A percentile compares a stretch with the other conserved stretches of the same genome.
phyloP scores from a whole-genome alignment of 2,329 filamentous ascomycete genomes.

The Alternaria alternata region DNA sequence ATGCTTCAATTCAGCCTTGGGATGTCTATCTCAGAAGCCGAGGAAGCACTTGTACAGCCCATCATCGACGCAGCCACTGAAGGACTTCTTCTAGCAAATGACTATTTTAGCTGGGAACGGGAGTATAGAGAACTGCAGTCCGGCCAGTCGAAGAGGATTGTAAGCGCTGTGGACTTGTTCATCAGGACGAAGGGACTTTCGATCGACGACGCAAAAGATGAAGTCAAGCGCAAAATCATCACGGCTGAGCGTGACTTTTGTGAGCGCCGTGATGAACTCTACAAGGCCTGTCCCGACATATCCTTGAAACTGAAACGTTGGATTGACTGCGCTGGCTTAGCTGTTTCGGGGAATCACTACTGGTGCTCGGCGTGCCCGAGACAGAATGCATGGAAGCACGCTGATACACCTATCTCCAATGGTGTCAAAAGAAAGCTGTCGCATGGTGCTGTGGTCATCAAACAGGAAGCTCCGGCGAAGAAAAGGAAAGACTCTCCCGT shows the following conservation, averaged over 20 bases:
- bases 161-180: constrained; percentile 1
- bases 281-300: not conserved
- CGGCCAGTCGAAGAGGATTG: not conserved
- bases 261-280: not conserved
- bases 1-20: constrained; percentile 6
- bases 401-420: not conserved
- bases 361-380: constrained; percentile 5
- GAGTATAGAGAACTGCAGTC: not conserved
- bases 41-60: not conserved
- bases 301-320: not conserved
- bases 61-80: not conserved
- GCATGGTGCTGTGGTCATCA: not conserved
- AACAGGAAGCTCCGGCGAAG: not conserved
- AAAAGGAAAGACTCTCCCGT: not conserved
- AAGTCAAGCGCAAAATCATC: not conserved
- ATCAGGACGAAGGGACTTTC: not conserved
- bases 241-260: not conserved
- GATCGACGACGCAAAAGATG: not conserved
- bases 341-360: constrained; percentile 6
- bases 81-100: not conserved
- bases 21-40: not conserved
- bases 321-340: constrained; percentile 1
- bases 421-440: not conserved
- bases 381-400: constrained; percentile 2
- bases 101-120: constrained; percentile 5